A percentile compares a stretch with the other conserved stretches of the same genome.
Evolutionary conservation across 345 rosid genomes (phyloP).

Genomic region (Aquilaria yunnanensis): DNA sequence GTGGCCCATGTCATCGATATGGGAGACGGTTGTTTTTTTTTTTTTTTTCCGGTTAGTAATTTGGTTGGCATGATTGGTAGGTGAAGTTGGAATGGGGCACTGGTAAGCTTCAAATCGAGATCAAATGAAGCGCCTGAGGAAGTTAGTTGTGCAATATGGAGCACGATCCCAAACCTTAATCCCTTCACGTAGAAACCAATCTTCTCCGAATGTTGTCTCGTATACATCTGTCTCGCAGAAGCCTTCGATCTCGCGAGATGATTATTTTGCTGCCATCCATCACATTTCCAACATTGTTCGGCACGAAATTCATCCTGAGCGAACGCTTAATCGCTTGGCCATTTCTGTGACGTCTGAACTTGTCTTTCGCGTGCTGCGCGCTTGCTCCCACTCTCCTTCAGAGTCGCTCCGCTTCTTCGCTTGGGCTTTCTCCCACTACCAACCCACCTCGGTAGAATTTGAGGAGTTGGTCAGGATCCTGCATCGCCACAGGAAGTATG

Average conservation of each 20-base stretch:
- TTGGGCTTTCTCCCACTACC: slow-evolving; percentile 65
- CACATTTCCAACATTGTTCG: slow-evolving; percentile 76
- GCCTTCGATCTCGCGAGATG: slow-evolving; percentile 38
- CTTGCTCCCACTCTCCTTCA: slow-evolving; percentile 53
- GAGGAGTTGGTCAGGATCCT: slow-evolving; percentile 70
- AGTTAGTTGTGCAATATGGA: slow-evolving; percentile 16
- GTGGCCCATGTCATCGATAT: too few species aligned
- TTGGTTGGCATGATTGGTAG: too few species aligned
- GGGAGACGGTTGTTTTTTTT: too few species aligned
- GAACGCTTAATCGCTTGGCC: slow-evolving; percentile 52
- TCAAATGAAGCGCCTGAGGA: neutral
- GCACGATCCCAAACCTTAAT: slow-evolving; percentile 4
- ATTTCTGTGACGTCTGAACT: slow-evolving; percentile 63
- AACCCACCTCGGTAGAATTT: slow-evolving; percentile 61
- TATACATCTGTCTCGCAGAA: slow-evolving; percentile 11
- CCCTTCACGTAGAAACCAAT: slow-evolving; percentile 8
- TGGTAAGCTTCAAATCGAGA: too few species aligned
- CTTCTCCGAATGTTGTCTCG: neutral
- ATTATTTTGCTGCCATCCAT: slow-evolving; percentile 73
- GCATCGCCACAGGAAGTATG: slow-evolving; percentile 45
- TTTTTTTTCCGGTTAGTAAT: too few species aligned
- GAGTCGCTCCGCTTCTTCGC: slow-evolving; percentile 85
- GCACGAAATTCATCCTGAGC: slow-evolving; percentile 76
- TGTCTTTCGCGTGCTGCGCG: slow-evolving; percentile 79
- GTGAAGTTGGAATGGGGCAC: too few species aligned